These are phyloP conservation scores for Aspergillus carlsbadensis DNA, from an alignment of 495 filamentous ascomycete genomes.

Conservation along the genomic window DNA sequence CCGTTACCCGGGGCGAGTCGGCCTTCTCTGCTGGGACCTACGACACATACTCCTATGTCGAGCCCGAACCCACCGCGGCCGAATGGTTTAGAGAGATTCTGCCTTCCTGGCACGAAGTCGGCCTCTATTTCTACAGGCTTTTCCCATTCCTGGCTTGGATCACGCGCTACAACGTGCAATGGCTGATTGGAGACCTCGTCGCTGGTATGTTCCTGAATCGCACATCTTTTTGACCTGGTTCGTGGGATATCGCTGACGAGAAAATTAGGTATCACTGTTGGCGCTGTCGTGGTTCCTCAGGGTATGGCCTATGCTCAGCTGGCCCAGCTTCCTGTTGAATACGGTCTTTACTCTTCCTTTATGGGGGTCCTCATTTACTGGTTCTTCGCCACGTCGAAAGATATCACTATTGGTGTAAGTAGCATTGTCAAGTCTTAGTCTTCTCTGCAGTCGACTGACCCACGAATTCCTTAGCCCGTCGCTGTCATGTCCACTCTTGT, in stretches of 20 bases:
- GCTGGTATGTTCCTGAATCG: slow-evolving; percentile 62
- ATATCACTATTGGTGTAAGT: slow-evolving; percentile 97
- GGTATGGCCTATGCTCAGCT: slow-evolving; percentile 95
- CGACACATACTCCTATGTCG: slow-evolving; percentile 78
- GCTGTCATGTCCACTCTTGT: slow-evolving; percentile 92
- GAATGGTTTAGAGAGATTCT: slow-evolving; percentile 68
- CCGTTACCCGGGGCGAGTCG: slow-evolving; percentile 71
- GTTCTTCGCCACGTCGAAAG: slow-evolving; percentile 99
- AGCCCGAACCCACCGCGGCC: slow-evolving; percentile 69
- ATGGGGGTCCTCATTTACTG: slow-evolving; percentile 96
- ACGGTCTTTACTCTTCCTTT: slow-evolving; percentile 93
- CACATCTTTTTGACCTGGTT: background rate
- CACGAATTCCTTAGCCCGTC: slow-evolving; percentile 64
- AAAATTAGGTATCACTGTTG: slow-evolving; percentile 79
- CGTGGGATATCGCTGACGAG: background rate
- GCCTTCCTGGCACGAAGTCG: slow-evolving; percentile 55
- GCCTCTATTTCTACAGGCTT: slow-evolving; percentile 61
- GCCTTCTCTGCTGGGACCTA: slow-evolving; percentile 71
- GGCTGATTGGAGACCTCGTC: slow-evolving; percentile 84
- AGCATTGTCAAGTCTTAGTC: background rate
- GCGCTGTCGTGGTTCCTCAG: slow-evolving; percentile 93
- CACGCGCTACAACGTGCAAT: slow-evolving; percentile 79
- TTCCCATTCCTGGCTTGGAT: slow-evolving; percentile 94
- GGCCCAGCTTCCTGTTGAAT: slow-evolving; percentile 74
- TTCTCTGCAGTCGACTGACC: background rate